These are phyloP conservation scores for Kazachstania kunashirensis DNA, from an alignment of 805 yeast species.

Conservation along the genomic window DNA sequence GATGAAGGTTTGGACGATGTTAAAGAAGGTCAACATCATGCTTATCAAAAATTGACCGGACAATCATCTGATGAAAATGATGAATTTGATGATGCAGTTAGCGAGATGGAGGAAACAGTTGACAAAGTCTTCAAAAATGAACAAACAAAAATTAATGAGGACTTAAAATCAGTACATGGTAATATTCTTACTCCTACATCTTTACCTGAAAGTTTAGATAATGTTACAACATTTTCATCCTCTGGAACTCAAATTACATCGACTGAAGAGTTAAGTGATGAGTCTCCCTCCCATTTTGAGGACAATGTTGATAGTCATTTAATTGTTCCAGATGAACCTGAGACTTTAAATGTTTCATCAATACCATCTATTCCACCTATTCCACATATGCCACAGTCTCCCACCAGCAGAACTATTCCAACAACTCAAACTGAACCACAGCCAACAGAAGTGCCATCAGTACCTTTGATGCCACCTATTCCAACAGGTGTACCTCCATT, in stretches of 20 bases:
- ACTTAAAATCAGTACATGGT: no score
- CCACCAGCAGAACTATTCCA: background rate
- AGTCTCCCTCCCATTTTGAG: no score
- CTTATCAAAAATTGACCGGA: conserved; percentile 9
- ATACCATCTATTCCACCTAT: conserved; percentile 5
- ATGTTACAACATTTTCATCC: no score
- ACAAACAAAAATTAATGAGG: no score
- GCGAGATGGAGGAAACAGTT: conserved; percentile 13
- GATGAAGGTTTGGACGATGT: background rate
- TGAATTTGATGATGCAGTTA: conserved; percentile 36
- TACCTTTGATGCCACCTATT: conserved; percentile 1
- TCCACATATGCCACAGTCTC: conserved; percentile 1
- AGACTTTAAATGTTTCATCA: background rate
- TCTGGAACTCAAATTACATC: no score
- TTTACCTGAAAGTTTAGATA: no score
- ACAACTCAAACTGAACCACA: background rate
- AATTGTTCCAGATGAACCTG: background rate
- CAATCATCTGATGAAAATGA: conserved; percentile 2
- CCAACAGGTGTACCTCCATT: background rate
- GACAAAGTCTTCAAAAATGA: background rate
- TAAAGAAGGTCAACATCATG: conserved; percentile 2
- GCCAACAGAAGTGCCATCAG: background rate
- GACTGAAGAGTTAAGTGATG: no score
- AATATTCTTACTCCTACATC: no score
- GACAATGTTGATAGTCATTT: no score